Conservation (phyloP, 2,329 filamentous ascomycete genomes). For the Aspergillus arachidicola region DNA sequence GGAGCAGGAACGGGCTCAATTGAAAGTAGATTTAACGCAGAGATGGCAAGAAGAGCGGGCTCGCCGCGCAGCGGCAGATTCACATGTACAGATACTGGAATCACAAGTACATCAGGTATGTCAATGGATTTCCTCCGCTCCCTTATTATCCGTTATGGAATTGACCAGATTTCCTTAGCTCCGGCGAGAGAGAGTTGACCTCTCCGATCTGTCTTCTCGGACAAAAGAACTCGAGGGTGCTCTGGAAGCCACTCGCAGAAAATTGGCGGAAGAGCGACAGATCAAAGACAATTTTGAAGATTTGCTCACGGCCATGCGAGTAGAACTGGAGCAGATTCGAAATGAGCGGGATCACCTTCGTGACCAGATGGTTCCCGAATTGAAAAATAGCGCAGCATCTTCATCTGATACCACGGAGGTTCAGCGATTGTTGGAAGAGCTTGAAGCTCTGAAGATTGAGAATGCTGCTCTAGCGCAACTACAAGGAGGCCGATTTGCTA, state of each 20-base stretch:
- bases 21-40: constrained; percentile 80
- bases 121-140: neutral
- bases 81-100: constrained; percentile 80
- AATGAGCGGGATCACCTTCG: constrained; percentile 83
- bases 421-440: constrained; percentile 82
- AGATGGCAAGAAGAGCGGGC: constrained; percentile 86
- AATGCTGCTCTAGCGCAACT: constrained; percentile 52
- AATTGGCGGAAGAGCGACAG: constrained; percentile 80
- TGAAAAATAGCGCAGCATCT: constrained; percentile 62
- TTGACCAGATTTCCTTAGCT: constrained; percentile 32
- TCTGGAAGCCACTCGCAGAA: constrained; percentile 80
- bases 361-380: constrained; percentile 81
- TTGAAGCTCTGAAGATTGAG: constrained; percentile 64
- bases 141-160: neutral
- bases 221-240: constrained; percentile 77
- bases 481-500: constrained; percentile 55
- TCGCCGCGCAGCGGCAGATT: constrained; percentile 74
- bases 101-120: constrained; percentile 70
- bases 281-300: constrained; percentile 94
- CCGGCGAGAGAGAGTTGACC: constrained; percentile 57
- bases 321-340: constrained; percentile 77
- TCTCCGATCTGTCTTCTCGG: constrained; percentile 53
- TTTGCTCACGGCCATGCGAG: constrained; percentile 77
- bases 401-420: constrained; percentile 49
- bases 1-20: constrained; percentile 87